Evolutionary conservation across 1,284 basidiomycete genomes (phyloP), one percentile per base, ranked within the genome.

Genomic region (Trichosporon asahii): DNA sequence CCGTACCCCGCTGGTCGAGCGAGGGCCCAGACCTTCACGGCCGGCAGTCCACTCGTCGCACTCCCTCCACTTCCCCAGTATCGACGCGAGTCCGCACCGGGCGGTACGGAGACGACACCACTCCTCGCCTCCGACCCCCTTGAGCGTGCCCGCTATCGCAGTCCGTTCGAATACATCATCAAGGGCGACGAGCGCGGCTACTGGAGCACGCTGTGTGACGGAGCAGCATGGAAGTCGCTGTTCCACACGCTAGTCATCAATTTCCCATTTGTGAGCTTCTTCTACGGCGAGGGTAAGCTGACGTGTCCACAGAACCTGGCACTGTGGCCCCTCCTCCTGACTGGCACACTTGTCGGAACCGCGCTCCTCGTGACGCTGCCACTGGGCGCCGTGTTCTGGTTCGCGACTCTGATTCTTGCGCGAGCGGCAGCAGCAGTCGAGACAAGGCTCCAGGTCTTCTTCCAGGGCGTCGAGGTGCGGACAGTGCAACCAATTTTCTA

Each of bases 321-420:
- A 27, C 66, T 83, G 9, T 83, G 82, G 82, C 83, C 82, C 9
- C 72, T 74, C 23, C 75, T 84, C 15, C 72, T 83, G 5, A 79
- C 72, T 2, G 82, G 82, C 18, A 83, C 82, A 18, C 73, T 84
- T 23, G 79, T 77, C 27, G 83, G 82, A 3, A 83, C 82, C 9
- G 81, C 76, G 0, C 74, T 84, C 14, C 76, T 84, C 27, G 79
- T 84, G 73, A 82, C 81, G 3, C 71, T 84, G 1, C 83, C 83
- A 1, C 72, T 84, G 31, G 83, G 83, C 9, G 81, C 79, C 0
- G 74, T 78, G 1, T 75, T 83, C 2, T 84, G 83, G 83, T 83
- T 80, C 78, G 67, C 82, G 61, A 82, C 81, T 1, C 74, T 84
- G 46, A 73, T 84, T 66, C 73, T 84, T 35, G 73, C 81, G 9